Percentiles rank a stretch among this genome's conserved stretches.
phyloP scores from a whole-genome alignment of 139 green algal species.

The Trebouxia sp. region DNA sequence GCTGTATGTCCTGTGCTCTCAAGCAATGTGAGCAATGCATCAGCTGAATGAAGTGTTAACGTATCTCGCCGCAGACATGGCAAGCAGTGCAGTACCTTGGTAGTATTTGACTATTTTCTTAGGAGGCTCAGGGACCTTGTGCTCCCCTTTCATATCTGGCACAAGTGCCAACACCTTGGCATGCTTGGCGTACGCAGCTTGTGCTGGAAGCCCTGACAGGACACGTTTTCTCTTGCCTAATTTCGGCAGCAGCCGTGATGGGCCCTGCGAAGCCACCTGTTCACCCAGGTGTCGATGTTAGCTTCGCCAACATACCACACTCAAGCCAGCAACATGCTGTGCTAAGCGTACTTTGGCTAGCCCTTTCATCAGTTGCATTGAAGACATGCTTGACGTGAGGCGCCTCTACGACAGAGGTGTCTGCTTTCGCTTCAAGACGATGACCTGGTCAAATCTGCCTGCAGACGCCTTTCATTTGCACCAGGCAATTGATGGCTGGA shows the following conservation, averaged over 20 bases:
- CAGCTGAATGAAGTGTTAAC: neutral
- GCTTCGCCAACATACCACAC: too few relatives aligned
- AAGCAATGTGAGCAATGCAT: neutral
- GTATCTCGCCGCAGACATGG: neutral
- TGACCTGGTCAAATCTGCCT: too few relatives aligned
- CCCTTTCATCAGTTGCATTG: too few relatives aligned
- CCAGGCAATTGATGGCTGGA: too few relatives aligned
- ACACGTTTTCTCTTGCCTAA: neutral
- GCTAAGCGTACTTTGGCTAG: too few relatives aligned
- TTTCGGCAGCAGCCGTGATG: neutral
- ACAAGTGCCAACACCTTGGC: neutral
- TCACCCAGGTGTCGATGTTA: neutral
- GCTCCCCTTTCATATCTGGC: neutral
- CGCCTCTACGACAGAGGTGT: neutral
- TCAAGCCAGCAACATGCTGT: too few relatives aligned
- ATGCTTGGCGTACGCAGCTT: constrained; percentile 19
- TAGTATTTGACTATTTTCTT: constrained; percentile 6
- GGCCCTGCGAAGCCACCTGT: neutral
- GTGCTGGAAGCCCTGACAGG: constrained; percentile 15
- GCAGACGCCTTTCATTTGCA: too few relatives aligned
- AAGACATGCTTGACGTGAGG: neutral
- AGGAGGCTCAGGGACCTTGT: neutral
- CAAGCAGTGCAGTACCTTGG: neutral
- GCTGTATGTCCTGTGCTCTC: neutral
- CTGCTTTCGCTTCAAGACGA: neutral